These are phyloP conservation scores for Aphanoascus verrucosus DNA, from an alignment of 2,329 filamentous ascomycete species.

Conservation along the genomic window DNA sequence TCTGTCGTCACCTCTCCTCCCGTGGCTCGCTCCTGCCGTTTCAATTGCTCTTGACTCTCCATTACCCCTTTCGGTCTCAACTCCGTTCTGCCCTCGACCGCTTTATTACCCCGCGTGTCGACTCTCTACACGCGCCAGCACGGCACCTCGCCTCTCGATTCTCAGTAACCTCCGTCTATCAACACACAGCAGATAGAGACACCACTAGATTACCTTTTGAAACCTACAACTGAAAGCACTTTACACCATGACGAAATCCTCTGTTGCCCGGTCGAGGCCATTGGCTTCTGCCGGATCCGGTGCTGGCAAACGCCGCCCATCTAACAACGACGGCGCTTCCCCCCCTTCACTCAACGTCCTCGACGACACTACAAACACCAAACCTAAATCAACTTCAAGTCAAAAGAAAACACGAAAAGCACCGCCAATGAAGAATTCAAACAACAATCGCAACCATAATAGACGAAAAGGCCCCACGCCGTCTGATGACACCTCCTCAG, in stretches of 20 bases:
- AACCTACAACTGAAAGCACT: background rate
- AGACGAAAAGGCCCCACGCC: constrained; percentile 20
- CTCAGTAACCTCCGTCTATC: background rate
- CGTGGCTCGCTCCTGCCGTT: constrained; percentile 4
- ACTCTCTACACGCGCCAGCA: background rate
- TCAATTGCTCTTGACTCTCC: background rate
- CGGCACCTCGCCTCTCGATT: background rate
- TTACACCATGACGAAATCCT: background rate
- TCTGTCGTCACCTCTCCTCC: constrained; percentile 10
- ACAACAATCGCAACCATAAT: constrained; percentile 3
- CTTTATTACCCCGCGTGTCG: background rate
- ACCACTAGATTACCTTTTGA: background rate
- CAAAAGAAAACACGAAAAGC: background rate
- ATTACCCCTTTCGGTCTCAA: background rate
- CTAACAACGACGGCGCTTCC: background rate
- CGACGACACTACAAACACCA: background rate
- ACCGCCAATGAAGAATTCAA: background rate
- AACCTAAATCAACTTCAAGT: background rate
- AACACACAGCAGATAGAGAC: background rate
- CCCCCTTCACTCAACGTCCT: background rate
- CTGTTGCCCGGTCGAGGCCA: background rate
- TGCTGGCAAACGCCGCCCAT: background rate
- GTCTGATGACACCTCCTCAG: constrained; percentile 30
- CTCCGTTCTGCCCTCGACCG: background rate
- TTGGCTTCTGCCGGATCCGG: background rate